Percentiles rank a stretch among this genome's conserved stretches.
Conservation (phyloP, 768 basidiomycete species). For the Pleurotus tuoliensis region DNA sequence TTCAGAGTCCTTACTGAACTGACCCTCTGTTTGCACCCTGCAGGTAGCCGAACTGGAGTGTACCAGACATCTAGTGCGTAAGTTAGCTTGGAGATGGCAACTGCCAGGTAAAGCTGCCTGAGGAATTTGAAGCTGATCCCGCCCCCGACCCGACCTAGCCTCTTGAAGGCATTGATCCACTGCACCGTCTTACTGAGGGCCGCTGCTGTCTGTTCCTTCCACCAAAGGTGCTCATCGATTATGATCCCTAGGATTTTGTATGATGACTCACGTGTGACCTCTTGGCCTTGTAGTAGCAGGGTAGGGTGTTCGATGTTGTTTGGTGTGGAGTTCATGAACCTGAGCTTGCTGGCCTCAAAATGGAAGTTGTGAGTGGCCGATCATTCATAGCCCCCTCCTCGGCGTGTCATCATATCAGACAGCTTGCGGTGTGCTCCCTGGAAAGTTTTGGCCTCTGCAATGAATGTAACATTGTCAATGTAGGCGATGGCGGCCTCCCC, state of each 20-base stretch:
- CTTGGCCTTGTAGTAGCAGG: not conserved
- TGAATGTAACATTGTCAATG: too few relatives aligned
- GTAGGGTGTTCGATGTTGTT: not conserved
- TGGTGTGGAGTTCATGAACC: slow-evolving; percentile 9
- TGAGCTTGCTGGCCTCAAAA: not conserved
- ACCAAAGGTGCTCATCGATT: slow-evolving; percentile 5
- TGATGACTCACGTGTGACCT: not conserved
- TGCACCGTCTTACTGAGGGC: slow-evolving; percentile 5
- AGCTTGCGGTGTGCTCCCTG: too few relatives aligned
- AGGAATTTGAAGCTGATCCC: not conserved
- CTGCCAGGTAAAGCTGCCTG: not conserved
- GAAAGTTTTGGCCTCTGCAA: too few relatives aligned
- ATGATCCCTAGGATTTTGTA: not conserved
- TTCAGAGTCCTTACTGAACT: not conserved
- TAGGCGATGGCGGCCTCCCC: too few relatives aligned
- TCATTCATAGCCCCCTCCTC: too few relatives aligned
- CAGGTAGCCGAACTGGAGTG: not conserved
- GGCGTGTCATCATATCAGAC: too few relatives aligned
- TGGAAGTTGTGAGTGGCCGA: too few relatives aligned
- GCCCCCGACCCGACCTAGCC: not conserved
- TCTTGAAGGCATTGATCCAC: not conserved
- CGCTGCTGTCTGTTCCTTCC: slow-evolving; percentile 10
- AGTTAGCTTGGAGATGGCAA: not conserved
- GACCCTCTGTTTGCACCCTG: not conserved
- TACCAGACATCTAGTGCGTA: not conserved